Evolutionary conservation across 2,329 filamentous ascomycete species (phyloP).

Genomic region (Beauveria sp.): DNA sequence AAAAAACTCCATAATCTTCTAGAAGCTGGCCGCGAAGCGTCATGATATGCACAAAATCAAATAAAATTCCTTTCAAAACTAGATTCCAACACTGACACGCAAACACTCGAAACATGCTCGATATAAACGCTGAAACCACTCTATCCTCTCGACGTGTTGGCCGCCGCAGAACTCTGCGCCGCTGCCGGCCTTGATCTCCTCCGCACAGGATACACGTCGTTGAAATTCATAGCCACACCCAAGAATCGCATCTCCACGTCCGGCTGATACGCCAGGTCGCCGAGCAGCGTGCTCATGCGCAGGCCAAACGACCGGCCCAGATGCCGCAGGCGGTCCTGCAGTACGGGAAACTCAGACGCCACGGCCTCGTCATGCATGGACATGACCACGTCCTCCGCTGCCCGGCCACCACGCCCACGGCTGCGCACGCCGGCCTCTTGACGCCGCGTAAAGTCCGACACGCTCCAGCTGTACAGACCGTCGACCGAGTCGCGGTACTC

Average conservation of each 20-base stretch:
- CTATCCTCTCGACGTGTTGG: not conserved
- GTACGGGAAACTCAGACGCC: slow-evolving; percentile 58
- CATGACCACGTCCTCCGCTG: slow-evolving; percentile 20
- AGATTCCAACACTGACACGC: not conserved
- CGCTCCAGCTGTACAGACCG: slow-evolving; percentile 87
- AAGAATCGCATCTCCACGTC: slow-evolving; percentile 94
- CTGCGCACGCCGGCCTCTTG: slow-evolving; percentile 75
- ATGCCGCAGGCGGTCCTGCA: slow-evolving; percentile 65
- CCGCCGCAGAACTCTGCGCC: not conserved
- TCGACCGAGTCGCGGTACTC: slow-evolving; percentile 90
- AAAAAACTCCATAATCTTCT: not conserved
- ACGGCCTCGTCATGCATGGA: slow-evolving; percentile 47
- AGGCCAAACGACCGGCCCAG: slow-evolving; percentile 70
- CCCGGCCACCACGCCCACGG: slow-evolving; percentile 42
- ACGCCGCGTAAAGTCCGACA: slow-evolving; percentile 86
- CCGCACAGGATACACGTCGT: slow-evolving; percentile 65
- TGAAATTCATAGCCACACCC: slow-evolving; percentile 98
- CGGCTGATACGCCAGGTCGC: slow-evolving; percentile 85
- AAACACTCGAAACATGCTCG: not conserved
- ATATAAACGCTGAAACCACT: not conserved
- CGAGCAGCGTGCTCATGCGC: slow-evolving; percentile 72
- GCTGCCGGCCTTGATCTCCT: not conserved
- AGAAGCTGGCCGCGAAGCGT: not conserved
- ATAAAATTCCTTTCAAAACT: not conserved
- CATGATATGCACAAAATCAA: not conserved